A percentile compares a stretch with the other conserved stretches of the same genome.
phyloP scores from a whole-genome alignment of 176 grass and related monocot species.

The Zea mays region DNA sequence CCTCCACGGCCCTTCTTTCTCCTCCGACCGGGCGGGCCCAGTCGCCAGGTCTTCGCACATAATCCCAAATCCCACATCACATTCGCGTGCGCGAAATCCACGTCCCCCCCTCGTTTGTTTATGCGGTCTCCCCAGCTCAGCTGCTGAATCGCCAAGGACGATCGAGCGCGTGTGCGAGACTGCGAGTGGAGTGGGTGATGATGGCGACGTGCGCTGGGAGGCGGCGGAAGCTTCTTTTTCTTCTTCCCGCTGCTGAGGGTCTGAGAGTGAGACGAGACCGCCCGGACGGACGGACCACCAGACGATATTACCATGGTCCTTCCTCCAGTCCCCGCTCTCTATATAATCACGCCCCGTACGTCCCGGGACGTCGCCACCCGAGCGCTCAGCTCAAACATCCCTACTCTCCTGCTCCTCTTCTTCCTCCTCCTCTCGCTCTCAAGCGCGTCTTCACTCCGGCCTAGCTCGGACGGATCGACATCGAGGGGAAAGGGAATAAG shows the following conservation, averaged over 20 bases:
- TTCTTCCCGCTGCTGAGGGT: no score
- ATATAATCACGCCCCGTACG: background rate
- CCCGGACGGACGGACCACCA: background rate
- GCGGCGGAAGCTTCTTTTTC: background rate
- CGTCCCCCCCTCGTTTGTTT: constrained; percentile 4
- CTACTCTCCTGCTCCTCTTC: no score
- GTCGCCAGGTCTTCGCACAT: background rate
- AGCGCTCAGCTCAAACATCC: background rate
- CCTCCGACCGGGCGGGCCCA: background rate
- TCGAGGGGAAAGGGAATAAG: background rate
- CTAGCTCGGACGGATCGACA: no score
- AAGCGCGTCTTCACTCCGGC: background rate
- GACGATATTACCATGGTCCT: background rate
- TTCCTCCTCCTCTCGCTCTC: no score
- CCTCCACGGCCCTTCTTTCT: constrained; percentile 5
- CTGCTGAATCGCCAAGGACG: constrained; percentile 23
- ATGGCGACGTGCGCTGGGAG: background rate
- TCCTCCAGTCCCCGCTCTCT: background rate
- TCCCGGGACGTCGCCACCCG: constrained; percentile 10
- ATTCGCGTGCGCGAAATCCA: constrained; percentile 48
- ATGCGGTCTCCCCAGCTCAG: background rate
- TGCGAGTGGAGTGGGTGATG: background rate
- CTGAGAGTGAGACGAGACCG: background rate
- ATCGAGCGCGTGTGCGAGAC: constrained; percentile 9
- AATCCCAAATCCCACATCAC: background rate